A percentile compares a stretch with the other conserved stretches of the same genome.
phyloP scores from a whole-genome alignment of 164 flowering plant species.

The Vitis labrusca region DNA sequence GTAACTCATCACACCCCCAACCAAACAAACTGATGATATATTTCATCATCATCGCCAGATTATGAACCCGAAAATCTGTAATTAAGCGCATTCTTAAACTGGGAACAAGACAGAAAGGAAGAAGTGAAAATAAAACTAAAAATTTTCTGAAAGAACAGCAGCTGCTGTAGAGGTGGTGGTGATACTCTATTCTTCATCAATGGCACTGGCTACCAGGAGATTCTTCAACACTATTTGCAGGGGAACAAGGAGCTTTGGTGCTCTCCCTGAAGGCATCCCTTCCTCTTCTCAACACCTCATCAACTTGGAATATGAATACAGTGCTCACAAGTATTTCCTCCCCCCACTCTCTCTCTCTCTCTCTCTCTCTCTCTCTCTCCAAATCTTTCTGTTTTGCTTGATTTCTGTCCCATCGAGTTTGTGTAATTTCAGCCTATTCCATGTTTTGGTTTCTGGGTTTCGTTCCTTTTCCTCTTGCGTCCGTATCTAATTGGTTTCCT shows the following conservation, averaged over 20 bases:
- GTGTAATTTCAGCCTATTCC: not conserved
- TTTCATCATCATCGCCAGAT: no score
- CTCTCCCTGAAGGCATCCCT: constrained; percentile 33
- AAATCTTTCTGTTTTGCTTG: not conserved
- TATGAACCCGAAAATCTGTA: no score
- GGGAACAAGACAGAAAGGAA: not conserved
- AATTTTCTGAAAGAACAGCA: no score
- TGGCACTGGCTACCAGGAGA: constrained; percentile 33
- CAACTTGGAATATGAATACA: constrained; percentile 50
- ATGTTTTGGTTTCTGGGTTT: constrained; percentile 18
- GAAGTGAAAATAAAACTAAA: not conserved
- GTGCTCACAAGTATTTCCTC: constrained; percentile 71
- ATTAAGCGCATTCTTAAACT: no score
- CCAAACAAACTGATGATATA: no score
- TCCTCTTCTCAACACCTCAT: constrained; percentile 69
- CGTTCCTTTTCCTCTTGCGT: not conserved
- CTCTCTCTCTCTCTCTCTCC: constrained; percentile 3
- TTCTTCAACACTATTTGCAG: constrained; percentile 23
- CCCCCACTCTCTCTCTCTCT: constrained; percentile 4
- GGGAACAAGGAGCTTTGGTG: constrained; percentile 38
- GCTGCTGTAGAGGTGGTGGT: no score
- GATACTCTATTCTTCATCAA: constrained; percentile 2
- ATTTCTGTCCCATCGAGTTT: not conserved
- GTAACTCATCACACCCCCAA: no score
- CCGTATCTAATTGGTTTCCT: not conserved